A percentile compares a stretch with the other conserved stretches of the same genome.
Conservation (phyloP, 2,329 filamentous ascomycete genomes). For the Colletotrichum ledebouriae region DNA sequence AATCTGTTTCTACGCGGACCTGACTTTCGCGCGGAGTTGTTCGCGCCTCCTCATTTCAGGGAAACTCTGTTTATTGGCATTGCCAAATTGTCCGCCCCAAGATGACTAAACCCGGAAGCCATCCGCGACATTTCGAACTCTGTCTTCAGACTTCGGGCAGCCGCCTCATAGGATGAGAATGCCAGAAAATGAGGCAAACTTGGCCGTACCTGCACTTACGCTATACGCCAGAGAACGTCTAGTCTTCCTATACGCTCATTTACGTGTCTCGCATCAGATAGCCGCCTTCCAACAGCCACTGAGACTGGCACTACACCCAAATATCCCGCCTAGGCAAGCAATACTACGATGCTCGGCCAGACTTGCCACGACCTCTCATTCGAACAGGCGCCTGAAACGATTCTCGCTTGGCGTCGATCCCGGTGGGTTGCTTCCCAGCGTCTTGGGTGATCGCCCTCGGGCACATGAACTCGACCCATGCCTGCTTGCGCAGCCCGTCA, state of each 20-base stretch:
- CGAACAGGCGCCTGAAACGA: slow-evolving; percentile 30
- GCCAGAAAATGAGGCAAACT: neutral
- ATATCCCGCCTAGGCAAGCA: neutral
- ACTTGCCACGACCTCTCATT: slow-evolving; percentile 9
- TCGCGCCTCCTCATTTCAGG: neutral
- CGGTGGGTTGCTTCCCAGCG: neutral
- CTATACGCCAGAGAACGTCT: neutral
- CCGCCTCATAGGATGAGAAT: neutral
- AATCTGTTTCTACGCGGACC: slow-evolving; percentile 7
- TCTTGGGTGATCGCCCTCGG: slow-evolving; percentile 10
- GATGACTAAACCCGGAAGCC: neutral
- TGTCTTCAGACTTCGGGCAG: neutral
- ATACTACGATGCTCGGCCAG: neutral
- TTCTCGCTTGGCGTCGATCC: slow-evolving; percentile 22
- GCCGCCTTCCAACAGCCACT: slow-evolving; percentile 3
- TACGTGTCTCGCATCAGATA: neutral
- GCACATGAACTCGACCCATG: slow-evolving; percentile 8
- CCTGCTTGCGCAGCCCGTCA: neutral
- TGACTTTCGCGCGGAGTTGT: neutral
- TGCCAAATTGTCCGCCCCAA: slow-evolving; percentile 1
- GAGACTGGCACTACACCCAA: neutral
- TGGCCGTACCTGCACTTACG: slow-evolving; percentile 21
- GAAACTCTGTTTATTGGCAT: neutral
- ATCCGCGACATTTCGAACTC: slow-evolving; percentile 10
- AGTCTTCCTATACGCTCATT: slow-evolving; percentile 13